These are phyloP conservation scores for Colletotrichum cereale DNA, from an alignment of 2,329 filamentous ascomycete genomes.

Conservation along the genomic window DNA sequence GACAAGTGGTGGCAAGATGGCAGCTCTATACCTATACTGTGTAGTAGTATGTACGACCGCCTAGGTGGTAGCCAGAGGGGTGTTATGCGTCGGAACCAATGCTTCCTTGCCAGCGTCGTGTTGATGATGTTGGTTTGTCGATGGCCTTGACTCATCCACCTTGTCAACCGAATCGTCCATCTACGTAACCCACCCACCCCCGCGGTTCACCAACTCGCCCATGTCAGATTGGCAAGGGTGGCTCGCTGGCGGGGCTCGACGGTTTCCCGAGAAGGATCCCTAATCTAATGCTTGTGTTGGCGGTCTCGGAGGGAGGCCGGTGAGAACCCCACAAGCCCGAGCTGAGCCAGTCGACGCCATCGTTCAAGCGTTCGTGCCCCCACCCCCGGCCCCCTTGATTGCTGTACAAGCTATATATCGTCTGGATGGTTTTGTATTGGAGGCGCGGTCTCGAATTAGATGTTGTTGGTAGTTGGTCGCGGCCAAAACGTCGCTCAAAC, in stretches of 20 bases:
- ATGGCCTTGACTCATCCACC: conserved; percentile 29
- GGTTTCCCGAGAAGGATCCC: conserved; percentile 20
- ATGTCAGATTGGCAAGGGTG: conserved; percentile 13
- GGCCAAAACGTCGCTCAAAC: conserved; percentile 22
- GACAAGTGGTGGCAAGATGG: not conserved
- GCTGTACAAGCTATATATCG: not conserved
- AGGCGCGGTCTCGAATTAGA: not conserved
- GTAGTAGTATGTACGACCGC: too few species aligned
- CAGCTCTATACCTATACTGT: too few species aligned
- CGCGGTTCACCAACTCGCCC: conserved; percentile 26
- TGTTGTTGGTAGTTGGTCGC: conserved; percentile 2
- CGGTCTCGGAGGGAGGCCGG: conserved; percentile 30
- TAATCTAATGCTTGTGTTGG: conserved; percentile 3
- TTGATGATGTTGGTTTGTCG: conserved; percentile 33
- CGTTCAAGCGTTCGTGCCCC: not conserved
- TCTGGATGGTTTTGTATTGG: not conserved
- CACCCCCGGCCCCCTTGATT: not conserved
- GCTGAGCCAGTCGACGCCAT: conserved; percentile 6
- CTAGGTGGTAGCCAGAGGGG: not conserved
- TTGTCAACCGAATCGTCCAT: conserved; percentile 5
- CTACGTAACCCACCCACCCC: conserved; percentile 28
- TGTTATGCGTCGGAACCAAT: conserved; percentile 10
- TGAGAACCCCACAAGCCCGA: conserved; percentile 17
- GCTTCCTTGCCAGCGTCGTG: conserved; percentile 6
- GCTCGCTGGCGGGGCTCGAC: conserved; percentile 26